Percentiles rank a stretch among this genome's conserved stretches.
Conservation (phyloP, 1,284 basidiomycete genomes). For the Microbotryum silenes-acaulis region DNA sequence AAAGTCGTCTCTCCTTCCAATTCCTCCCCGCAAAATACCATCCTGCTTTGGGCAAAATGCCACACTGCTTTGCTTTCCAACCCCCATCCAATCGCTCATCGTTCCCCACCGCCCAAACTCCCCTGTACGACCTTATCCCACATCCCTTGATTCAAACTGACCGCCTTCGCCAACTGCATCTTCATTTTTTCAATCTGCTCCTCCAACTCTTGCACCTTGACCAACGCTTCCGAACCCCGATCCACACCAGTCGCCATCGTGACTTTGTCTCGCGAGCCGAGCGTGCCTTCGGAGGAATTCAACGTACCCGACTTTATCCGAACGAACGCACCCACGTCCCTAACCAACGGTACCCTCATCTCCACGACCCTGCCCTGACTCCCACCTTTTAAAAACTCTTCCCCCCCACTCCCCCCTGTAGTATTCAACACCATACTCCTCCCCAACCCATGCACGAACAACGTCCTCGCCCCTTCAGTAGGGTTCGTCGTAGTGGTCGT, state of each 20-base stretch:
- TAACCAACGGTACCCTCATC: slow-evolving; percentile 1
- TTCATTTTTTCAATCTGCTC: slow-evolving; percentile 22
- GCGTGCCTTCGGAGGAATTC: background rate
- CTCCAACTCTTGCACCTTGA: slow-evolving; percentile 17
- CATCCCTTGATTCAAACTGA: slow-evolving; percentile 30
- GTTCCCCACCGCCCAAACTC: slow-evolving; percentile 6
- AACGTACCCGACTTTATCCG: background rate
- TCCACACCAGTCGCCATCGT: background rate
- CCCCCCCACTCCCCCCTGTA: background rate
- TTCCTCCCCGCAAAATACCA: too few species aligned
- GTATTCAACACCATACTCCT: too few species aligned
- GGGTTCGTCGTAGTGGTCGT: slow-evolving; percentile 36
- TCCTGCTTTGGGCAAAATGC: background rate
- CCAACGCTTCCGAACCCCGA: slow-evolving; percentile 1
- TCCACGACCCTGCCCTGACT: background rate
- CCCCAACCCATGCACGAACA: too few species aligned
- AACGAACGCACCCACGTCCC: too few species aligned
- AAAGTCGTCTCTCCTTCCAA: background rate
- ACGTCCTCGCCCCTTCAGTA: background rate
- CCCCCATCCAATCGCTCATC: background rate
- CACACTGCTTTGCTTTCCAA: background rate
- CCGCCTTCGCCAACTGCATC: slow-evolving; percentile 26
- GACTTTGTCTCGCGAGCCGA: background rate
- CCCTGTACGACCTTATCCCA: slow-evolving; percentile 32
- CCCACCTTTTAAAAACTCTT: slow-evolving; percentile 8